Conservation (phyloP, 2,329 filamentous ascomycete genomes). For the Rhynchosporium secalis region DNA sequence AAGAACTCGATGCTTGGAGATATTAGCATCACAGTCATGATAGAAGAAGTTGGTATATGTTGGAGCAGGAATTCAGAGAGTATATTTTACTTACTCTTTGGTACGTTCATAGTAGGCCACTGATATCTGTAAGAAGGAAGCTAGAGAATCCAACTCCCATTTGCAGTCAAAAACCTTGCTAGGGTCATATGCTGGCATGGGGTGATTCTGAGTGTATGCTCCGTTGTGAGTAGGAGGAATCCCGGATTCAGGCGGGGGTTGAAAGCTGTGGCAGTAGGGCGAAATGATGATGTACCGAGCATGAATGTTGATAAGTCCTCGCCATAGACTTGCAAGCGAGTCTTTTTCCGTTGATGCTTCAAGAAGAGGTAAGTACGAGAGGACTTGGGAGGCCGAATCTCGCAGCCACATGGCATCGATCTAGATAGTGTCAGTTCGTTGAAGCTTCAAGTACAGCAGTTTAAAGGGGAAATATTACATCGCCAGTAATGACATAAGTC, state of each 20-base stretch:
- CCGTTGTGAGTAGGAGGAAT: conserved; percentile 58
- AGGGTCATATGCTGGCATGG: conserved; percentile 68
- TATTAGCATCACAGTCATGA: neutral
- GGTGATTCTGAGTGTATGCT: conserved; percentile 59
- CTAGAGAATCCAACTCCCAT: conserved; percentile 89
- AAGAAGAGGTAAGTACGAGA: conserved; percentile 67
- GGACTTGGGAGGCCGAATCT: conserved; percentile 77
- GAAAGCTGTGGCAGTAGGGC: conserved; percentile 89
- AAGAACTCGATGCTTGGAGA: conserved; percentile 64
- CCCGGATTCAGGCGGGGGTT: conserved; percentile 75
- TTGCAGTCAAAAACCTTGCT: conserved; percentile 89
- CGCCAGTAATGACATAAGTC: conserved; percentile 58
- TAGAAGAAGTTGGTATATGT: neutral
- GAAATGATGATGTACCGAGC: conserved; percentile 65
- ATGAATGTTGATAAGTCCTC: conserved; percentile 71
- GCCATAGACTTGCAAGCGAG: conserved; percentile 65
- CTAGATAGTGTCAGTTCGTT: conserved; percentile 15
- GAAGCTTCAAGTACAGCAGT: neutral
- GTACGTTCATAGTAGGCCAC: conserved; percentile 78
- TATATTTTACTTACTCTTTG: conserved; percentile 35
- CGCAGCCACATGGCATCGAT: conserved; percentile 87
- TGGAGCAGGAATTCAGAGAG: neutral
- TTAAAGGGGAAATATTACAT: conserved; percentile 34
- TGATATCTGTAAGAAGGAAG: conserved; percentile 78
- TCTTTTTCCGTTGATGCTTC: conserved; percentile 53